Evolutionary conservation across 306 rosid species (phyloP), one percentile per base, ranked within the genome.

Genomic region (Nissolia schottii): DNA sequence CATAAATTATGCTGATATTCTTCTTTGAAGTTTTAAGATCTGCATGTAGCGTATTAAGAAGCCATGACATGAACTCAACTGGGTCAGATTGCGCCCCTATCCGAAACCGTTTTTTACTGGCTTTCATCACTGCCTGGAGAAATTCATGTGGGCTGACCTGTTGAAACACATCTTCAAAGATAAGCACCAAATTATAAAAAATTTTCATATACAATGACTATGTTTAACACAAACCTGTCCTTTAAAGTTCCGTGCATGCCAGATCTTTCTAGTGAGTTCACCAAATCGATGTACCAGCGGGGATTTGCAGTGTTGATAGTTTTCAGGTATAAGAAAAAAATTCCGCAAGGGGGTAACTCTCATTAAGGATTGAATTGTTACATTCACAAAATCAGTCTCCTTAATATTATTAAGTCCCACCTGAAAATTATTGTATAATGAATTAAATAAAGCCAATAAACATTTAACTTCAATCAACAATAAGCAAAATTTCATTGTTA

Each of bases 101-200:
- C 65, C 96, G 81, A 75, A 94, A 94, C 40, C 91, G 68, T 78
- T 94, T 94, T 70, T 91, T 91, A 81, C 98, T 94, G 62, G 98
- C 89, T 87, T 91, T 91, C 98, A 94, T 94, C 73, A 94, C 97
- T 32, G 98, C 98, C 79, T 94, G 99, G 37, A 94, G 87, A 82
- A 94, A 91, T 73, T 94, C 99, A 2, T 91, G 97, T 0, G 97
- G 99, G 74, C 99, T 94, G 68, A 94, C 97, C 99, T 94, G 83
- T 64, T 79, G 63, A 78, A 43, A 78, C 20, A 53, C 38, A 57
- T 23, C 13, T 77, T 45, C 2, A 77, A 16, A 73, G 66, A 67
- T 50, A 46, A 60, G 70, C 35, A 51, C 65, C 59, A 56, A 23
- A 40, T 23, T 76, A 66, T n/a, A 37, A 50, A 41, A 53, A 63